Base-by-base conservation (phyloP, 352 stramenopile genomes). In the Phytophthora fragariae region DNA sequence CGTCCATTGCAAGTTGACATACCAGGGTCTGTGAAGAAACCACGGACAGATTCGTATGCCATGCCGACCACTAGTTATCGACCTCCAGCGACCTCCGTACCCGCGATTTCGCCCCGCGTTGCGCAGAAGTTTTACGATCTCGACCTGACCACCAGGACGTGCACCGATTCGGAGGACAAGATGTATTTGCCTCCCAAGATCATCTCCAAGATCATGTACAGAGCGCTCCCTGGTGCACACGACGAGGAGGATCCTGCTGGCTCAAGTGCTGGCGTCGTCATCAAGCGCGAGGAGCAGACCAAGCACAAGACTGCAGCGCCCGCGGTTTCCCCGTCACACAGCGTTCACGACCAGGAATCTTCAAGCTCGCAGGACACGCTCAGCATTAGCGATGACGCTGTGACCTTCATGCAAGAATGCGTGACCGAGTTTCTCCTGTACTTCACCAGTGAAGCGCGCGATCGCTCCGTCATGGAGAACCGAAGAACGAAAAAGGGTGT, bases 341-440 rank as follows among this genome's bases (percentile, higher is more conserved):
- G 39, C 21, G 50, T 21, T 3, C 50, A 64, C 37, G 49, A 62
- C 12, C 35, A 62, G 5, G 66, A 72, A 27, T 52, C 49, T 41
- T 49, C 41, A 41, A 17, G 57, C 72, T 54, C 33, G 53, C 17
- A 53, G 24, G 63, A 77, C 11, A 70, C 80, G 17, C 77, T 95
- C 64, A 92, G 88, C 57, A 90, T 96, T 29, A 90, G 89, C 58
- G 89, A 94, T n/a, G 85, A 91, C 27, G 89, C 89, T 2, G 80
- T 89, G 21, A 76, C 79, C 58, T 85, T 95, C 37, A 92, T 96
- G 84, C 89, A 96, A 62, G 89, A 96, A 64, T 96, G 89, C 24
- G 86, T 90, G 47, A 95, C 86, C 0, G 89, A 96, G 75, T 96
- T 96, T 57, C 62, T 96, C 12, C 56, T 96, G 44, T 96, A 90